phyloP scores from a whole-genome alignment of 169 alveolate species.

The Plasmodium sp. region DNA sequence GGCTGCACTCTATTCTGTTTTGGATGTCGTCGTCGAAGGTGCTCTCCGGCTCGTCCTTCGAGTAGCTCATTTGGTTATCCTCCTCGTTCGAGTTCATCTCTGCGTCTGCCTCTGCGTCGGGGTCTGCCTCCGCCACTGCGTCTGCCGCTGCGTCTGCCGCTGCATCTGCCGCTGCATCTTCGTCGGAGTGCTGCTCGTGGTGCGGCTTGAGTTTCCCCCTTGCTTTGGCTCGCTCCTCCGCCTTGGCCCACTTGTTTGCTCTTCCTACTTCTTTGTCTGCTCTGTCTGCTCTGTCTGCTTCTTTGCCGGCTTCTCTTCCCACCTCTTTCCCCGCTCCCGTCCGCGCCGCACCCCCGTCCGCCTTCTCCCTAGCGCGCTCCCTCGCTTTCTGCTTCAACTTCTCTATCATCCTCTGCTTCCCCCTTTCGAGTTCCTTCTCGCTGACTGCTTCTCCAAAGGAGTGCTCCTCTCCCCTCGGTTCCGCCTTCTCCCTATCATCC shows the following conservation, averaged over 20 bases:
- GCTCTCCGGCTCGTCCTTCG: slow-evolving; percentile 31
- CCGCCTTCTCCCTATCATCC: neutral
- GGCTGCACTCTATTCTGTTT: slow-evolving; percentile 75
- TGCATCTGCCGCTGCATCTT: neutral
- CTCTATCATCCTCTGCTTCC: slow-evolving; percentile 6
- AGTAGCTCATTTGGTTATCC: neutral
- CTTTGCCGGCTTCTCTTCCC: neutral
- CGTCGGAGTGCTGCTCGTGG: neutral
- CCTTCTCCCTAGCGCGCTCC: slow-evolving; percentile 1
- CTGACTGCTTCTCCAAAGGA: neutral
- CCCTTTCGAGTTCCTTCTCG: slow-evolving; percentile 1
- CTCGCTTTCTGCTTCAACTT: slow-evolving; percentile 3
- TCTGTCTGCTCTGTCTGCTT: neutral
- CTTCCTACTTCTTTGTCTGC: neutral
- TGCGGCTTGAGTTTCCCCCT: neutral
- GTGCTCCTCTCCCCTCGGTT: neutral
- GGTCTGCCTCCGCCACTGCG: too few relatives aligned
- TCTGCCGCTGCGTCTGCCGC: neutral
- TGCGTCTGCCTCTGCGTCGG: neutral
- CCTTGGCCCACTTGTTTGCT: neutral
- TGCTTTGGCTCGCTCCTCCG: neutral
- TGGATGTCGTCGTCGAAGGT: slow-evolving; percentile 52
- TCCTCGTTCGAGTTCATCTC: slow-evolving; percentile 20
- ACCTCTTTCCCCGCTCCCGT: neutral
- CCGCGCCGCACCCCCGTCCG: neutral